Percentiles rank a stretch among this genome's conserved stretches.
These are phyloP conservation scores for Hyphopichia buzzinii DNA, from an alignment of 1,139 yeast species.

Conservation along the genomic window DNA sequence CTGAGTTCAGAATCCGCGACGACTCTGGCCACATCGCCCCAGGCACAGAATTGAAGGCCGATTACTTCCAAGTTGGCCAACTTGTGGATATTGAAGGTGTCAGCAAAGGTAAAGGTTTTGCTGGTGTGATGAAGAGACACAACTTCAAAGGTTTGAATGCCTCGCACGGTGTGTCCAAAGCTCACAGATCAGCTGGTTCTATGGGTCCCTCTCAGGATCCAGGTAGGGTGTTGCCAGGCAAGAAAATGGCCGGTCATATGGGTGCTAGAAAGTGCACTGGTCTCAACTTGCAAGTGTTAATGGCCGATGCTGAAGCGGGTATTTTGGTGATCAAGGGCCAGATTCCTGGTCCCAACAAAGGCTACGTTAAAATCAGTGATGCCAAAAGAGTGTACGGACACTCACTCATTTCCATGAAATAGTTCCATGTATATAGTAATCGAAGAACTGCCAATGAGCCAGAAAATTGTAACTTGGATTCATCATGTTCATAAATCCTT, in stretches of 20 bases:
- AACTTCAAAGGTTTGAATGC: constrained; percentile 91
- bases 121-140: constrained; percentile 97
- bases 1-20: constrained; percentile 76
- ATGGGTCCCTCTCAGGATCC: constrained; percentile 95
- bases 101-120: constrained; percentile 94
- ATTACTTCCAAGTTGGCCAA: constrained; percentile 82
- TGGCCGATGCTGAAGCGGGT: constrained; percentile 78
- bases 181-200: constrained; percentile 97
- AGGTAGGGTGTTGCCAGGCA: constrained; percentile 94
- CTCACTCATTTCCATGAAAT: constrained; percentile 20
- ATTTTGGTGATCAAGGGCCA: constrained; percentile 83
- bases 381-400: constrained; percentile 52
- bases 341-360: constrained; percentile 85
- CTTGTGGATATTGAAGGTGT: constrained; percentile 75
- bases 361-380: constrained; percentile 74
- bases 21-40: constrained; percentile 65
- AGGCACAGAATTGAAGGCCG: constrained; percentile 80
- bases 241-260: constrained; percentile 98
- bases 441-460: too few relatives aligned
- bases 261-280: constrained; percentile 76
- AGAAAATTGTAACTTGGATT: too few relatives aligned
- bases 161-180: constrained; percentile 91
- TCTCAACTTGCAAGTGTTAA: constrained; percentile 73
- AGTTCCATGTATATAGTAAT: too few relatives aligned
- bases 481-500: too few relatives aligned